Evolutionary conservation across 352 stramenopile genomes (phyloP), one percentile per base, ranked within the genome.

Genomic region (Thraustochytrium striatum): DNA sequence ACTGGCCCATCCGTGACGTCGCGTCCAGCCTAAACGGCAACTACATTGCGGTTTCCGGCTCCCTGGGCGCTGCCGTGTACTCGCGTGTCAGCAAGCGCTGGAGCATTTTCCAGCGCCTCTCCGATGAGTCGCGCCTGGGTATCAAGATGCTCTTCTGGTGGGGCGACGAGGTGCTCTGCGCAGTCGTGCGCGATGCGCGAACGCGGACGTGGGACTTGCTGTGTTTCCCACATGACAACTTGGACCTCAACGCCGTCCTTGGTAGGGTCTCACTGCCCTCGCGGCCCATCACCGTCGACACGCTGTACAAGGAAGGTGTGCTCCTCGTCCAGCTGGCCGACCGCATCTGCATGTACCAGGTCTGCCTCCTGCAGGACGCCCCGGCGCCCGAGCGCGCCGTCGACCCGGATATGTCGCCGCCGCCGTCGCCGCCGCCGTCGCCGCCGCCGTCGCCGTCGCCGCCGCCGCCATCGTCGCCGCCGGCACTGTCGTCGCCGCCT

Each of bases 41-140:
- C 44, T 19, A 55, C 16, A 16, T 75, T 36, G 65, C 65, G 3
- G 65, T 75, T 3, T 25, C 25, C 39, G 65, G 21, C 21, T n/a
- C 65, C n/a, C 65, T 61, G 5, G 65, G 65, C 39, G 43, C 61
- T 5, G 65, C 65, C 5, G 65, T 75, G n/a, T 75, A 44, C 25
- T 75, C 65, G 43, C 44, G 68, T 25, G 68, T 38, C 3, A 75
- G 41, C 19, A 75, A 75, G 50, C 41, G 39, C 21, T 75, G 65
- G 65, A 30, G 16, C 25, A 38, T 75, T 25, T 75, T 52, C 0
- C 32, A 75, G 32, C 11, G 41, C 35, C 44, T 53, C 19, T 33
- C 33, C 13, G 35, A 21, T 19, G 30, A 30, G 11, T 44, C n/a
- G n/a, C 5, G 41, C 19, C 35, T 61, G 13, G 16, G 16, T 25